Base-by-base conservation (phyloP, 163 green algal species). In the Scenedesmus sp. region DNA sequence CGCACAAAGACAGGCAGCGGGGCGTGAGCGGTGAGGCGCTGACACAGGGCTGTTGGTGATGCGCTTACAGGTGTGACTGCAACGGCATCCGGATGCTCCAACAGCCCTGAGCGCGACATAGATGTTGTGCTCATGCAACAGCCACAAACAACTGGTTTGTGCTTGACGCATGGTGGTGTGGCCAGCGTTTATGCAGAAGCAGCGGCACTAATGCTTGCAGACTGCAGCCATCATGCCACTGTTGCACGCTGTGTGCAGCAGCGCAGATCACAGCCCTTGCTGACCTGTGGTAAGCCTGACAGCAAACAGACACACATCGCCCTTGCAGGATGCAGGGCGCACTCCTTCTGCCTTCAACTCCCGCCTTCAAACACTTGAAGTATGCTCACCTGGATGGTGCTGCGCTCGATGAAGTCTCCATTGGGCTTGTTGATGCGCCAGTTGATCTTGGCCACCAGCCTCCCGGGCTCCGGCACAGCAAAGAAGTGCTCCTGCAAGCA, bases 401-500 rank as follows among this genome's bases (percentile, higher is more conserved):
- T 94, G 5, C 97, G 92, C 82, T 97, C 94, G 54, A 98, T 96
- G 92, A 99, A 99, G 83, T 97, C 95, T 3, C 94, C 93, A 55
- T 97, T 93, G 26, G 94, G 92, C 85, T 94, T 95, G 56, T 92
- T 93, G 89, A 99, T 98, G 88, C 97, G 95, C 97, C 97, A 99
- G 87, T 97, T 98, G 93, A 99, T 97, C 87, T 97, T 96, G 52
- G 86, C 97, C 82, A 94, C 96, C 60, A 98, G 86, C 67, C 94
- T 94, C 26, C 93, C 93, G 0, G 95, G 94, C 60, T 96, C 94
- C 16, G 96, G 94, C 52, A 93, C 94, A 6, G 92, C 95, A 93
- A 99, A 99, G 90, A 95, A 97, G 93, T 99, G 97, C 90, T 97
- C 95, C 93, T 97, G 94, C 20, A 60, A 59, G 46, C 10, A 64